phyloP scores from a whole-genome alignment of 768 basidiomycete genomes.

The Ephemerocybe angulata region DNA sequence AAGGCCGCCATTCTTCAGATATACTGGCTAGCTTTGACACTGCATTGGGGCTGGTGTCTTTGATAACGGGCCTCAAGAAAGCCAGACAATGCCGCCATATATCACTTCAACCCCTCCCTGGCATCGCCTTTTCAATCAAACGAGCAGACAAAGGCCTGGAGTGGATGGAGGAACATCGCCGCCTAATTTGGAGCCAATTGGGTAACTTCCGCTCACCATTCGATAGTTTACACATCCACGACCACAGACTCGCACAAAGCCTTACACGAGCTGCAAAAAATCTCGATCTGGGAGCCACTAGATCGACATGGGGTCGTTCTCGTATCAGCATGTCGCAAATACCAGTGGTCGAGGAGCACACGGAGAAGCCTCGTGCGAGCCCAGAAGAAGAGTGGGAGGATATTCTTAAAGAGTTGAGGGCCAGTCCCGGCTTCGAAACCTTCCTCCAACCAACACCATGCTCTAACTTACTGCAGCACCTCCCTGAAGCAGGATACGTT shows the following conservation, averaged over 20 bases:
- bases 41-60: neutral
- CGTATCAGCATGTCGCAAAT: neutral
- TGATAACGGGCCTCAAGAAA: neutral
- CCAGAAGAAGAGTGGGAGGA: neutral
- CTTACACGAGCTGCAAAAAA: neutral
- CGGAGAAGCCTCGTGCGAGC: neutral
- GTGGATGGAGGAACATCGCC: conserved; percentile 29
- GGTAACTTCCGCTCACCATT: conserved; percentile 20
- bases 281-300: neutral
- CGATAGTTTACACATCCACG: conserved; percentile 15
- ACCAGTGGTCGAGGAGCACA: neutral
- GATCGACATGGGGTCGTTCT: neutral
- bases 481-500: conserved; percentile 2
- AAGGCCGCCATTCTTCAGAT: neutral
- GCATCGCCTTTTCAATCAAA: conserved; percentile 13
- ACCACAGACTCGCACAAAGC: too few species aligned
- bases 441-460: conserved; percentile 3
- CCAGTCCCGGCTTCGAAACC: neutral
- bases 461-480: neutral
- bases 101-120: conserved; percentile 18
- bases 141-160: conserved; percentile 26
- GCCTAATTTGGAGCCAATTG: conserved; percentile 26
- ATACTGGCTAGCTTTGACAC: neutral
- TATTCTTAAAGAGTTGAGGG: neutral
- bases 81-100: neutral